These are phyloP conservation scores for Dactylellina sp. DNA, from an alignment of 2,329 filamentous ascomycete genomes.

Conservation along the genomic window DNA sequence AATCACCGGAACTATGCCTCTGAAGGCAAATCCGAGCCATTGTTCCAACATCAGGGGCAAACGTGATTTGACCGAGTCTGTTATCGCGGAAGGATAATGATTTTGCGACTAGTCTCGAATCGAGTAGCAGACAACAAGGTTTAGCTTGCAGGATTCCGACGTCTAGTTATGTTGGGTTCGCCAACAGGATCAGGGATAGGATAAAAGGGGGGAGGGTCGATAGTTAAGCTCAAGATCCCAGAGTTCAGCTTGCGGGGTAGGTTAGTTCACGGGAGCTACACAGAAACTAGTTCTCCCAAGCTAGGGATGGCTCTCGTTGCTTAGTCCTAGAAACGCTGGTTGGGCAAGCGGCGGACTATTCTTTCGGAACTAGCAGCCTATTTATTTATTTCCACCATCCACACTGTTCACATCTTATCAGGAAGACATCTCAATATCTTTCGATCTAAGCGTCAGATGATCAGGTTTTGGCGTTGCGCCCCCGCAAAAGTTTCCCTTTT, in stretches of 20 bases:
- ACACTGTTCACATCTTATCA: constrained; percentile 14
- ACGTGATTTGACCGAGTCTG: neutral
- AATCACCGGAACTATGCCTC: constrained; percentile 29
- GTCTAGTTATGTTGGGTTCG: constrained; percentile 8
- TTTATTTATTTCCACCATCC: constrained; percentile 13
- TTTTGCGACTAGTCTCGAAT: constrained; percentile 4
- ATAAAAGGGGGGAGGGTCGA: constrained; percentile 2
- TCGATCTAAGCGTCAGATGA: constrained; percentile 18
- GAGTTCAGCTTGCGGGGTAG: constrained; percentile 26
- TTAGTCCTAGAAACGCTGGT: constrained; percentile 6
- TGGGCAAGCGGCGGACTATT: neutral
- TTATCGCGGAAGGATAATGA: constrained; percentile 5
- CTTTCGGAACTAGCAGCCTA: neutral
- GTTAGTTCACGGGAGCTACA: neutral
- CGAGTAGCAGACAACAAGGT: neutral
- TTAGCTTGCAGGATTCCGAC: constrained; percentile 6
- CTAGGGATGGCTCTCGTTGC: constrained; percentile 11
- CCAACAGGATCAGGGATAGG: constrained; percentile 12
- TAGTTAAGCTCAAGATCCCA: constrained; percentile 10
- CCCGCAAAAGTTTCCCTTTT: constrained; percentile 19
- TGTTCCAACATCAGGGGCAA: constrained; percentile 23
- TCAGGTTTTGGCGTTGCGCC: constrained; percentile 1
- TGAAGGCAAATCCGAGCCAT: constrained; percentile 19
- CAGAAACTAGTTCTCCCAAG: constrained; percentile 14
- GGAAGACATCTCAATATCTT: neutral